These are phyloP conservation scores for Alliaria petiolata DNA, from an alignment of 345 rosid species.

Conservation along the genomic window DNA sequence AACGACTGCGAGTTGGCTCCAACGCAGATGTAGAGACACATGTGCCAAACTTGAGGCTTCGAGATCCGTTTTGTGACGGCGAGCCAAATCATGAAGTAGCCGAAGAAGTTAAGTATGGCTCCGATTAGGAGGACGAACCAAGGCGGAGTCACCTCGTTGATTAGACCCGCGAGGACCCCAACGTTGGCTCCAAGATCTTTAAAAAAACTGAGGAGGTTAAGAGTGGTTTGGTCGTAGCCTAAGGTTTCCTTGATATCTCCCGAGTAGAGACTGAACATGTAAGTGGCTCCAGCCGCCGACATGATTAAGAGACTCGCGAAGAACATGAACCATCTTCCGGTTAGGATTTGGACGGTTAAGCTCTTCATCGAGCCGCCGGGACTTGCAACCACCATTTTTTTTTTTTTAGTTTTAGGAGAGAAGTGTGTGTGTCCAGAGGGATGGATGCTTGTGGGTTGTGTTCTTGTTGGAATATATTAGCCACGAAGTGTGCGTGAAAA, in stretches of 20 bases:
- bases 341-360: conserved; percentile 33
- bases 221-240: conserved; percentile 51
- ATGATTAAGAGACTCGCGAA: conserved; percentile 40
- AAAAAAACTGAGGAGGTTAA: conserved; percentile 46
- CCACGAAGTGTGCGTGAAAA: conserved; percentile 25
- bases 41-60: conserved; percentile 47
- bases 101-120: conserved; percentile 48
- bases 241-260: conserved; percentile 37
- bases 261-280: conserved; percentile 50
- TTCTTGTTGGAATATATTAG: conserved; percentile 29
- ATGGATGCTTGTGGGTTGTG: conserved; percentile 14
- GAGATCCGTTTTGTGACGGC: conserved; percentile 39
- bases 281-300: conserved; percentile 52
- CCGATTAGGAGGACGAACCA: conserved; percentile 46
- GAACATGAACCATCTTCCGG: conserved; percentile 56
- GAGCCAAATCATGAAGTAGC: conserved; percentile 50
- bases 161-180: conserved; percentile 44
- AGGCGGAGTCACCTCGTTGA: conserved; percentile 47
- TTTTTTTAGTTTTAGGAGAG: conserved; percentile 7
- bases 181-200: conserved; percentile 56
- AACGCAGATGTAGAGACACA: conserved; percentile 48
- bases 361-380: conserved; percentile 30
- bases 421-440: conserved; percentile 18
- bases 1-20: conserved; percentile 60
- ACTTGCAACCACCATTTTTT: conserved; percentile 29